A percentile compares a stretch with the other conserved stretches of the same genome.
phyloP scores from a whole-genome alignment of 2,329 filamentous ascomycete species.

The Ophiognomonia clavigignenti-juglandacearum region DNA sequence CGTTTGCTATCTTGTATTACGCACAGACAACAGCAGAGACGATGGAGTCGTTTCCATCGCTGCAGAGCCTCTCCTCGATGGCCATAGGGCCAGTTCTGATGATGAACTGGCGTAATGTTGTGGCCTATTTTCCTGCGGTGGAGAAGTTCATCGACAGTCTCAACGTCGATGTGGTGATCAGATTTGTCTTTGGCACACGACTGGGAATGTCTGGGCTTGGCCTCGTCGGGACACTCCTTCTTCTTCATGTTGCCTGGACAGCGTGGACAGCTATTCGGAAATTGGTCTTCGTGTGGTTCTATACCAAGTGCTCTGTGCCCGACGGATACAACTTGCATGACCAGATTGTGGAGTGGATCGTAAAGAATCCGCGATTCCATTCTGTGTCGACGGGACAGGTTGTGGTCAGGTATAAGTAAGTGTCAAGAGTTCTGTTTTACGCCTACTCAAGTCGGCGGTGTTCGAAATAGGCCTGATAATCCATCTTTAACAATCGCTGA shows the following conservation, averaged over 20 bases:
- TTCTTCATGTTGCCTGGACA: constrained; percentile 1
- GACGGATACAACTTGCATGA: neutral
- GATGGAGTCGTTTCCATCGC: constrained; percentile 8
- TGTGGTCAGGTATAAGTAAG: neutral
- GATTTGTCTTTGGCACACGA: constrained; percentile 2
- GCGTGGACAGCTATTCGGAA: constrained; percentile 1
- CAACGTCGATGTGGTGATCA: constrained; percentile 1
- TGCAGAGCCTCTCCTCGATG: constrained; percentile 8
- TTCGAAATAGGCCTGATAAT: too few species aligned
- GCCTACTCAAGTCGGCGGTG: too few species aligned
- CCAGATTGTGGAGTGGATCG: constrained; percentile 4
- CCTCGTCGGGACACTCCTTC: neutral
- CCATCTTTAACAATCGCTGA: neutral
- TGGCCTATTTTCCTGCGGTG: constrained; percentile 7
- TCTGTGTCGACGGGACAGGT: constrained; percentile 4
- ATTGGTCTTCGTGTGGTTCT: neutral
- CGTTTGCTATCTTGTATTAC: neutral
- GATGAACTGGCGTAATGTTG: constrained; percentile 14
- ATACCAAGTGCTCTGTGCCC: constrained; percentile 12
- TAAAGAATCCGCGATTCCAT: constrained; percentile 1
- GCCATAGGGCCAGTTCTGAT: constrained; percentile 6
- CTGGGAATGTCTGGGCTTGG: constrained; percentile 2
- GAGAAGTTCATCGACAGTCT: constrained; percentile 5
- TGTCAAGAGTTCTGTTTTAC: neutral
- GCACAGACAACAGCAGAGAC: neutral